These are phyloP conservation scores for Buxus sempervirens DNA, from an alignment of 164 flowering plant species.

Conservation along the genomic window DNA sequence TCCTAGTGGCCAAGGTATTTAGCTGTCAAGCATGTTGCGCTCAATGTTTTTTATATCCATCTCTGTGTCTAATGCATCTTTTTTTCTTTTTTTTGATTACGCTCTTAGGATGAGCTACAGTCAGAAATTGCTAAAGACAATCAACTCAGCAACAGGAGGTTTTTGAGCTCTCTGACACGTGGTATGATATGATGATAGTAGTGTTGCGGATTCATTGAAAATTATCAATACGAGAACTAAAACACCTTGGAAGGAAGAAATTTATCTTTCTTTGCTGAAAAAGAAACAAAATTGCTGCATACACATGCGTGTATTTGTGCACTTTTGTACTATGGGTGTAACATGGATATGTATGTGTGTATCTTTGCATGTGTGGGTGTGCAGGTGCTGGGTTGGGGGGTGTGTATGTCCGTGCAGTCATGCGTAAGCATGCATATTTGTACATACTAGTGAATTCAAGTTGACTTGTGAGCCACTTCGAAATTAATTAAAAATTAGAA, in stretches of 20 bases:
- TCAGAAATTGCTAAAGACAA: conserved; percentile 21
- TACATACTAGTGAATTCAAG: too few species aligned
- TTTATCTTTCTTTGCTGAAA: neutral
- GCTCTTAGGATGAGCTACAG: conserved; percentile 18
- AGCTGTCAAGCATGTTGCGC: neutral
- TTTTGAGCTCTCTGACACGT: conserved; percentile 27
- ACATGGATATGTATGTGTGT: too few species aligned
- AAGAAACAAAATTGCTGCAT: too few species aligned
- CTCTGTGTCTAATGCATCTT: neutral
- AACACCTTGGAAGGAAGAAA: neutral
- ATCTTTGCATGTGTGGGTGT: too few species aligned
- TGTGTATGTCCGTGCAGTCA: too few species aligned
- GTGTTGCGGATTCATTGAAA: neutral
- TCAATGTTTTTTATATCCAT: neutral
- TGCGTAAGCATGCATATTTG: too few species aligned
- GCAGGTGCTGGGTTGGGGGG: too few species aligned
- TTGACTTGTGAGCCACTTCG: too few species aligned
- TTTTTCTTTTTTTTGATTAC: neutral
- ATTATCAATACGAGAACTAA: neutral
- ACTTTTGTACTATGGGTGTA: too few species aligned
- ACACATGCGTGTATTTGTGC: too few species aligned
- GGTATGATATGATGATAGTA: conserved; percentile 8
- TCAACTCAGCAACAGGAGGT: conserved; percentile 20
- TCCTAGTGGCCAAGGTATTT: conserved; percentile 25
- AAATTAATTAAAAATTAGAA: too few species aligned